Base-by-base conservation (phyloP, 2,329 filamentous ascomycete species). In the Exophiala xenobiotica region DNA sequence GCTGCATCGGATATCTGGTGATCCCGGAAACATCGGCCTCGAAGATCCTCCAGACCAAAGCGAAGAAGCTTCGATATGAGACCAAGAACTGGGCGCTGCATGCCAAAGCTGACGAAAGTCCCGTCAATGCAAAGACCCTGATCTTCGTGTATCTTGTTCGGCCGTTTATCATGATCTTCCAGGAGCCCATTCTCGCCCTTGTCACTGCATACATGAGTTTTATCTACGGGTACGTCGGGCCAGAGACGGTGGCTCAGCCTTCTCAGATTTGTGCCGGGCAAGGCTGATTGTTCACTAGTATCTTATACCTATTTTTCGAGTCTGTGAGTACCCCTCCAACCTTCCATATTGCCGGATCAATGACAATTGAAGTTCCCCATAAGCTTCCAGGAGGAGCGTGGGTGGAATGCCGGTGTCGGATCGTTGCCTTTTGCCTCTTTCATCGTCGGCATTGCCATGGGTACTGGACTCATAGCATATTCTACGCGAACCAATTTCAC, bases 1-100 rank as follows among this genome's bases (percentile, higher is more conserved):
- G 69, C 2, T 41, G 68, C 2, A 51, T 78, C n/a, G 73, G 69
- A 0, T 53, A 76, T 11, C 51, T 78, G 22, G 61, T 75, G n/a
- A 65, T 81, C 1, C 75, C 73, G 0, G 79, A 83, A 62, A 77
- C 78, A 0, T 80, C 73, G 26, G 70, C 66, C 0, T 71, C 74
- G 0, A 70, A 74, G 2, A 65, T 83, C 14, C 69, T 82, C 4
- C 68, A 75, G 50, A 62, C 64, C 2, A 73, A 75, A 41, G 80
- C 80, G 3, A 67, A 65, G 11, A 67, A 68, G 5, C 65, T 82
- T 9, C 74, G 80, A 6, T 65, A 65, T 42, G 69, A 71, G 56
- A 80, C 74, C 2, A 61, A 68, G 29, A 76, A 78, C 56, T 74
- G 70, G 70, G 72, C 72, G 1, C 50, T 76, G 1, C 71, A 76